A percentile compares a stretch with the other conserved stretches of the same genome.
Conservation (phyloP, 306 rosid genomes). For the Malus fusca region DNA sequence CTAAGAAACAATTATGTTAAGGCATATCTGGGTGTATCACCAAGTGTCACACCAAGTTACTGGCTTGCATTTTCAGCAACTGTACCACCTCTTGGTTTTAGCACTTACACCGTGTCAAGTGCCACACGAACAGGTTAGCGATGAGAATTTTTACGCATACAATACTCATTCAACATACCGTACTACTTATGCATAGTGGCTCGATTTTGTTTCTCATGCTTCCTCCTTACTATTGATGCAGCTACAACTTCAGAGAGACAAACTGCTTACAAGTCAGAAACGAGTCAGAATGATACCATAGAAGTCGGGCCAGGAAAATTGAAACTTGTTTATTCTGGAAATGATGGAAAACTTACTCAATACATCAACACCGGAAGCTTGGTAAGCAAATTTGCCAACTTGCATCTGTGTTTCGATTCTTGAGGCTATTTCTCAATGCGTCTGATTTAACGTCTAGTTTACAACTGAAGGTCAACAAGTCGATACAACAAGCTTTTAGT, state of each 20-base stretch:
- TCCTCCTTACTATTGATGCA: conserved; percentile 1
- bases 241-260: conserved; percentile 19
- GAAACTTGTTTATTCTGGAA: conserved; percentile 29
- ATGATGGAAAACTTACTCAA: conserved; percentile 29
- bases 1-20: conserved; percentile 39
- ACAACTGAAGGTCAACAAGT: conserved; percentile 22
- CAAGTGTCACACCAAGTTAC: conserved; percentile 45
- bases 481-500: conserved; percentile 22
- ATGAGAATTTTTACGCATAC: not conserved
- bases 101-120: conserved; percentile 58
- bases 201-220: not conserved
- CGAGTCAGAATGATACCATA: conserved; percentile 11
- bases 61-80: conserved; percentile 77
- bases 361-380: conserved; percentile 23
- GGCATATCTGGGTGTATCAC: conserved; percentile 60
- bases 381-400: conserved; percentile 11
- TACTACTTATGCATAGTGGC: not conserved
- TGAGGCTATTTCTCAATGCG: not conserved
- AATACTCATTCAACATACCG: not conserved
- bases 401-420: not conserved
- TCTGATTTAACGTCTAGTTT: not conserved
- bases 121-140: conserved; percentile 22
- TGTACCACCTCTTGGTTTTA: conserved; percentile 86
- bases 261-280: conserved; percentile 8
- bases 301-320: conserved; percentile 34